phyloP scores from a whole-genome alignment of 345 rosid species.

The Theobroma cacao region DNA sequence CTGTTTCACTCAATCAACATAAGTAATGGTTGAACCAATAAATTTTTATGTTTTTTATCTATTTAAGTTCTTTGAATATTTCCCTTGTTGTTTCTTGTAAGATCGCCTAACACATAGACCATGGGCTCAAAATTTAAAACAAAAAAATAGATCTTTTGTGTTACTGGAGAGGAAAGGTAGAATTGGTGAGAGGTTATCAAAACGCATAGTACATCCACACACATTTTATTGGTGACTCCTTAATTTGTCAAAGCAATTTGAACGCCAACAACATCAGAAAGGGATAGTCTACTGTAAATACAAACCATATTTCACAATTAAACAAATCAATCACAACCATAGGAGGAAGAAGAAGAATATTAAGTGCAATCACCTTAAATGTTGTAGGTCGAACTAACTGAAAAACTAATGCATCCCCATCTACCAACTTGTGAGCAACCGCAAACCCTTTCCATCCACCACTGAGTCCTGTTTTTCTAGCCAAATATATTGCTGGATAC shows the following conservation, averaged over 20 bases:
- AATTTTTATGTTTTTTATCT: too few species aligned
- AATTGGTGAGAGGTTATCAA: neutral
- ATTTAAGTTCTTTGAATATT: too few species aligned
- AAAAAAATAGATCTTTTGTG: neutral
- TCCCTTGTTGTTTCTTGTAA: too few species aligned
- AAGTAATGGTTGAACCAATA: too few species aligned
- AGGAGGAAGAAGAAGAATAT: neutral
- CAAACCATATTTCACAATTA: neutral
- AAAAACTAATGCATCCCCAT: slow-evolving; percentile 67
- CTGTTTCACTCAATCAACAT: too few species aligned
- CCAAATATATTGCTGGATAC: slow-evolving; percentile 46
- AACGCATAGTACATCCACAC: neutral
- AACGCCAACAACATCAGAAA: neutral
- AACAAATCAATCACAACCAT: neutral
- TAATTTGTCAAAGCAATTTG: neutral
- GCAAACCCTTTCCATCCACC: slow-evolving; percentile 85
- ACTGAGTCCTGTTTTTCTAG: slow-evolving; percentile 51
- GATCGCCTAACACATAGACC: too few species aligned
- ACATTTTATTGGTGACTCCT: neutral
- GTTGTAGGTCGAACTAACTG: slow-evolving; percentile 43
- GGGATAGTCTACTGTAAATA: neutral
- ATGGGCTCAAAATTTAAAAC: neutral
- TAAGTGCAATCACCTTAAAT: slow-evolving; percentile 43
- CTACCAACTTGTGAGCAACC: slow-evolving; percentile 55
- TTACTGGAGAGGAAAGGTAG: neutral